phyloP scores from a whole-genome alignment of 192 early-diverging fungal genomes.

The Lunasporangiospora selenospora region DNA sequence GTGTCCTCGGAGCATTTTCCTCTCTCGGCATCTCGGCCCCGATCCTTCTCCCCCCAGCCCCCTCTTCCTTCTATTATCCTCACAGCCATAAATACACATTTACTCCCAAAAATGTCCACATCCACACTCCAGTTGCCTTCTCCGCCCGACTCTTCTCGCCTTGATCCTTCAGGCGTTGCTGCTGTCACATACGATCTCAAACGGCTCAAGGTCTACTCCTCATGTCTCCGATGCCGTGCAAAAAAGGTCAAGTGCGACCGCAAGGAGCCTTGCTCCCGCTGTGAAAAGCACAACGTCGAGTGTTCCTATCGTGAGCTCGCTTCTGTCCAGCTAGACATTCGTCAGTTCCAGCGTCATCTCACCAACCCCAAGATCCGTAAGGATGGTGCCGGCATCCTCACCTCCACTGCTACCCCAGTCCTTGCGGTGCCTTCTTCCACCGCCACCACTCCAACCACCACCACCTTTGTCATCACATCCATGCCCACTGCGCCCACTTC shows the following conservation, averaged over 20 bases:
- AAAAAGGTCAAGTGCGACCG: constrained; percentile 49
- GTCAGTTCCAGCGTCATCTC: constrained; percentile 32
- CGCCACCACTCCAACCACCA: neutral
- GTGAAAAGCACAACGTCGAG: constrained; percentile 35
- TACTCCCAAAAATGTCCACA: constrained; percentile 31
- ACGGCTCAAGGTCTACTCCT: constrained; percentile 47
- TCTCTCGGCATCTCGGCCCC: neutral
- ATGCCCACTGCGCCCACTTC: neutral
- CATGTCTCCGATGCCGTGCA: constrained; percentile 40
- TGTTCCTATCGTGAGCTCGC: constrained; percentile 45
- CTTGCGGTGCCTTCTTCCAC: neutral
- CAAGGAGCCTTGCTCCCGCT: constrained; percentile 43
- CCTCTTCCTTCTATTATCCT: neutral
- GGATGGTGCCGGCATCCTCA: constrained; percentile 21
- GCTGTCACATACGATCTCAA: constrained; percentile 27
- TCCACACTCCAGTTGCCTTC: constrained; percentile 26
- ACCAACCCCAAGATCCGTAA: constrained; percentile 28
- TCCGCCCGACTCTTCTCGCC: neutral
- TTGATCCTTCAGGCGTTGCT: neutral
- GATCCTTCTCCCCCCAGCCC: neutral
- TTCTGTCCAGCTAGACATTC: constrained; percentile 45
- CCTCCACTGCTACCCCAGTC: constrained; percentile 16
- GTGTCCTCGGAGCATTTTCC: neutral
- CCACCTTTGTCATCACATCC: neutral
- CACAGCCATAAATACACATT: neutral